Evolutionary conservation across 257 asterid genomes (phyloP), one percentile per base, ranked within the genome.

Genomic region (Solanum phureja): DNA sequence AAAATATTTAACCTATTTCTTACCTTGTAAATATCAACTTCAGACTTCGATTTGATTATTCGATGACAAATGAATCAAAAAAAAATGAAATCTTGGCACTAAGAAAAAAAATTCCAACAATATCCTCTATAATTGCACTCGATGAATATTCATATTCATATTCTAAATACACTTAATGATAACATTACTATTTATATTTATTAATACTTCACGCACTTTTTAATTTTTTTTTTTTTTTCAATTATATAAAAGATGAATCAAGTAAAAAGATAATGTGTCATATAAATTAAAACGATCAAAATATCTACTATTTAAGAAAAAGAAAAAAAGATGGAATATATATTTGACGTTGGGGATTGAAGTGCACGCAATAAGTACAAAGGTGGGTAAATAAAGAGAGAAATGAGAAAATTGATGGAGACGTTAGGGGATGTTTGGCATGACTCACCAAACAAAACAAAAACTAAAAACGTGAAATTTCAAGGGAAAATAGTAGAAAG

Each of bases 381-480:
- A 46, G 38, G 40, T 81, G 68, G 68, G 85, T 27, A 81, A 16
- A 27, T 16, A 81, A 16, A 46, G 13, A 46, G 10, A 46, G 13
- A 23, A 24, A 58, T 71, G 73, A 58, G 42, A 83, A 79, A 34
- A 56, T 44, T 83, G 69, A 86, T 72, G 31, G 83, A 10, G 24
- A 83, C 8, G 7, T 21, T 84, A 83, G 77, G 75, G 68, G 86
- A 87, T 89, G 62, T 83, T 49, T 84, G 88, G 87, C 90, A 34
- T 87, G 88, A 66, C 86, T 88, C 89, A 89, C 90, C 93, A 86
- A 89, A 89, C 85, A 89, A 44, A 44, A 68, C 77, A 83, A 73
- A 46, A 18, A 35, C 37, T 23, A 11, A 24, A 77, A 56, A 89
- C 87, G 89, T 88, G 87, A 76, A 89, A 89, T 69, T 64, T 84